These are phyloP conservation scores for Monilinia vaccinii-corymbosi DNA, from an alignment of 2,329 filamentous ascomycete genomes.

Conservation along the genomic window DNA sequence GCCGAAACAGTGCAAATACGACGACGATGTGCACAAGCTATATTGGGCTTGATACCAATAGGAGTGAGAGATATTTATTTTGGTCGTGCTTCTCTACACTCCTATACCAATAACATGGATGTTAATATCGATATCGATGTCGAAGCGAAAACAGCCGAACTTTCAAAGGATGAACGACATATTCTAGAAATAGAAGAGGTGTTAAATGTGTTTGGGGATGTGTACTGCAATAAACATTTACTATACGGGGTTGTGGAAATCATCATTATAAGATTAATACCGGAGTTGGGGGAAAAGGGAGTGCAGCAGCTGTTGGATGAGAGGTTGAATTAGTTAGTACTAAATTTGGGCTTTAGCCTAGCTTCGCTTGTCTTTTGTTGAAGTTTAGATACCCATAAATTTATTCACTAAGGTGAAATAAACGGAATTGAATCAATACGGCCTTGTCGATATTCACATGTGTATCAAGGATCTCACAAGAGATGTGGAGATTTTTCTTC, in stretches of 20 bases:
- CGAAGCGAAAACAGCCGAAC: background rate
- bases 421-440: background rate
- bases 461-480: background rate
- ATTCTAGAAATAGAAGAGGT: constrained; percentile 40
- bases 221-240: constrained; percentile 88
- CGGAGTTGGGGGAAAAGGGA: constrained; percentile 68
- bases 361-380: background rate
- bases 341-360: background rate
- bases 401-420: background rate
- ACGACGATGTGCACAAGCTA: constrained; percentile 54
- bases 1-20: constrained; percentile 53
- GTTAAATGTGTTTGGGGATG: constrained; percentile 67
- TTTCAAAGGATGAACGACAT: constrained; percentile 3
- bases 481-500: background rate
- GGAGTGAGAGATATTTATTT: constrained; percentile 30
- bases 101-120: background rate
- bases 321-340: constrained; percentile 41
- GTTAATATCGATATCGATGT: background rate
- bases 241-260: constrained; percentile 76
- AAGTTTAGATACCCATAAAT: background rate
- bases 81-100: constrained; percentile 24
- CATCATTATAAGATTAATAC: constrained; percentile 71
- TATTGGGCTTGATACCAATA: constrained; percentile 38
- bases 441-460: background rate
- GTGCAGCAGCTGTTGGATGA: constrained; percentile 66